Evolutionary conservation across 2,329 filamentous ascomycete species (phyloP), one percentile per base, ranked within the genome.

Genomic region (Aspergillus candidus): DNA sequence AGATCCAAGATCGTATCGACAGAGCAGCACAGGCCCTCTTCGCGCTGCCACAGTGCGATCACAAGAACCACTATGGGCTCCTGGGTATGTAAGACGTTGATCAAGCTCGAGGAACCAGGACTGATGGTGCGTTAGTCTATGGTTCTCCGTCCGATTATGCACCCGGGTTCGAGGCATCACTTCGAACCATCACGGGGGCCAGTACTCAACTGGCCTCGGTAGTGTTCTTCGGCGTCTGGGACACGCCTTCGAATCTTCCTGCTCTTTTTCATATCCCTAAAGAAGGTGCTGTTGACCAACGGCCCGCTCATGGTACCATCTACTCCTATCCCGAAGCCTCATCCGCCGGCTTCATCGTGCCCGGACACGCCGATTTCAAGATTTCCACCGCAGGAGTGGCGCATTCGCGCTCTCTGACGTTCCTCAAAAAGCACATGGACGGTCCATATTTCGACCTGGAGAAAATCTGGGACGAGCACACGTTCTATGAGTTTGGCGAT

Each of bases 391-490:
- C 82, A 29, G 71, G 75, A 0, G 69, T 87, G 0, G 74, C 81
- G 0, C 84, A 89, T 58, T 85, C 83, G 0, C 75, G 85, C 2
- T 81, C 72, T 42, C 65, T 88, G 2, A 67, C 72, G 0, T 86
- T 86, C 50, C 56, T 89, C 6, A 88, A 87, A 56, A 73, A 74
- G 4, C 66, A 76, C 2, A 66, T 84, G 3, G 68, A 69, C 0
- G 86, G 84, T 0, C 84, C 85, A 0, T 77, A 73, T 48, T 88
- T 89, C 56, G 83, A 89, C 52, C 76, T 90, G 7, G 86, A 90
- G 58, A 74, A 75, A 1, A 82, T 89, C 38, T 91, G 86, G 86
- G 84, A 88, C 6, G 84, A 89, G 62, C 85, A 91, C 60, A 85
- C 82, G 0, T 74, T 75, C 35, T 84, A 77, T 53, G 84, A 89